A percentile compares a stretch with the other conserved stretches of the same genome.
Conservation (phyloP, 1,139 yeast genomes). For the Geotrichum europaeum region DNA sequence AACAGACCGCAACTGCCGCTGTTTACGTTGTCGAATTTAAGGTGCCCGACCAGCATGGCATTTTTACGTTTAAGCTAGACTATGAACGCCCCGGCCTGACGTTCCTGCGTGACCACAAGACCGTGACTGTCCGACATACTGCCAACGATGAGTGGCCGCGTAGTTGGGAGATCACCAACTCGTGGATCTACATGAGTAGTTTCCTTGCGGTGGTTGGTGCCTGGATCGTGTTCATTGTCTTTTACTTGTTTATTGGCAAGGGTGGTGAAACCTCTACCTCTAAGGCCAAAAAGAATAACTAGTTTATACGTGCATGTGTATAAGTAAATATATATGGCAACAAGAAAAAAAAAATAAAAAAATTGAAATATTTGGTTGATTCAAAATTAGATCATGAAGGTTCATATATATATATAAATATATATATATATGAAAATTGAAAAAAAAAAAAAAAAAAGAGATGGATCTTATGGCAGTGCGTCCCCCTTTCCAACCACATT, state of each 20-base stretch:
- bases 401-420: neutral
- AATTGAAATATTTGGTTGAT: neutral
- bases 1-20: conserved; percentile 30
- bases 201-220: conserved; percentile 62
- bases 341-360: neutral
- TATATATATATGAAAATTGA: neutral
- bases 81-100: conserved; percentile 78
- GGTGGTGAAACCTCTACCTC: conserved; percentile 13
- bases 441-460: neutral
- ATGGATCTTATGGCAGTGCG: neutral
- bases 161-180: conserved; percentile 86
- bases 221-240: conserved; percentile 68
- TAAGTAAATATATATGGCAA: neutral
- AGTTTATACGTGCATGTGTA: neutral
- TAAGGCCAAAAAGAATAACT: conserved; percentile 15
- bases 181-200: conserved; percentile 84
- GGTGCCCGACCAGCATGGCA: conserved; percentile 94
- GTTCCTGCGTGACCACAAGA: conserved; percentile 56
- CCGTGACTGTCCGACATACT: conserved; percentile 84
- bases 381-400: neutral
- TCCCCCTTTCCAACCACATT: neutral
- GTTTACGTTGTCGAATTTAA: conserved; percentile 54
- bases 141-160: conserved; percentile 95
- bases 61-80: conserved; percentile 79
- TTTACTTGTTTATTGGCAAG: conserved; percentile 47